Conservation (phyloP, 768 basidiomycete species). For the Trametes punicea region DNA sequence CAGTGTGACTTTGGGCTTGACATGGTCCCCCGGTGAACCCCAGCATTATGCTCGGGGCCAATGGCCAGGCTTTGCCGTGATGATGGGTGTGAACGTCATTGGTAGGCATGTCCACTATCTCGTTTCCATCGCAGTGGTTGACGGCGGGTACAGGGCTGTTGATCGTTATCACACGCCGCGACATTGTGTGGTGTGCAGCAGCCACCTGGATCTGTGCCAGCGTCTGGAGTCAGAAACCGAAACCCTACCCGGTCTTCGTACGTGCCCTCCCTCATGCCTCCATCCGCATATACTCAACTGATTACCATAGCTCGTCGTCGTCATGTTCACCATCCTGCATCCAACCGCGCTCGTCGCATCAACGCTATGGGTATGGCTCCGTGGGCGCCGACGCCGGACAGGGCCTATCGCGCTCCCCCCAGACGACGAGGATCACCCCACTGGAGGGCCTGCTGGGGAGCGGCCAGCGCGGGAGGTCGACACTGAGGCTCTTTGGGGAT, state of each 20-base stretch:
- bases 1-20: constrained; percentile 71
- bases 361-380: constrained; percentile 36
- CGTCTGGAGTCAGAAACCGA: constrained; percentile 58
- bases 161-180: constrained; percentile 53
- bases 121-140: not conserved
- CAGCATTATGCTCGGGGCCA: constrained; percentile 56
- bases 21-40: constrained; percentile 50
- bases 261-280: constrained; percentile 26
- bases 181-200: constrained; percentile 73
- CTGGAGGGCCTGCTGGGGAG: not conserved
- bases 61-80: constrained; percentile 71
- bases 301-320: constrained; percentile 47
- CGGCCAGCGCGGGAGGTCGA: constrained; percentile 21
- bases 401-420: constrained; percentile 43
- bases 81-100: constrained; percentile 57
- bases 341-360: constrained; percentile 55
- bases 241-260: constrained; percentile 64
- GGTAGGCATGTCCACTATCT: constrained; percentile 8
- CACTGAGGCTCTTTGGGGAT: constrained; percentile 22
- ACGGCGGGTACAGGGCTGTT: constrained; percentile 39
- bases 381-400: constrained; percentile 23
- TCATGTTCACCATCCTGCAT: constrained; percentile 64
- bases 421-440: constrained; percentile 30
- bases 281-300: not conserved
- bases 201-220: constrained; percentile 72